These are phyloP conservation scores for Phialophora chinensis DNA, from an alignment of 2,329 filamentous ascomycete genomes.

Conservation along the genomic window DNA sequence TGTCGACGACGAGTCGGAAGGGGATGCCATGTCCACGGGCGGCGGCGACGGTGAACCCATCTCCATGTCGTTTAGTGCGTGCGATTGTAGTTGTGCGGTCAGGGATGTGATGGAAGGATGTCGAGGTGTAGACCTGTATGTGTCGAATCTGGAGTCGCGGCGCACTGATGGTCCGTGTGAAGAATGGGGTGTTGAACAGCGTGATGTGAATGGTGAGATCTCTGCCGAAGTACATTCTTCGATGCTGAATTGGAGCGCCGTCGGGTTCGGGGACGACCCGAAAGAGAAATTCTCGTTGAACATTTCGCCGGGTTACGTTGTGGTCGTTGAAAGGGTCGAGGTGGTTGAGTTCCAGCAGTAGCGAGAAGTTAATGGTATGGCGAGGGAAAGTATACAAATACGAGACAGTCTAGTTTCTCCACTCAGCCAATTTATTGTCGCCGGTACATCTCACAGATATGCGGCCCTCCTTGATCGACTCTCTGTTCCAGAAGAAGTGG, in stretches of 20 bases:
- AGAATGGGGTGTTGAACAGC: slow-evolving; percentile 35
- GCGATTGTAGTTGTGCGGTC: slow-evolving; percentile 37
- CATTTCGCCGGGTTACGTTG: slow-evolving; percentile 28
- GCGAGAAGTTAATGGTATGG: background rate
- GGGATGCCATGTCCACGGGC: slow-evolving; percentile 25
- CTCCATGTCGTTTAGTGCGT: slow-evolving; percentile 35
- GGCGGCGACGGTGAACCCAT: slow-evolving; percentile 30
- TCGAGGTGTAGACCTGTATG: slow-evolving; percentile 31
- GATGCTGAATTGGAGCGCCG: slow-evolving; percentile 14
- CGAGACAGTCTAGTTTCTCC: slow-evolving; percentile 8
- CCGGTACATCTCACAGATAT: background rate
- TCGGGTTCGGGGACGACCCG: slow-evolving; percentile 28
- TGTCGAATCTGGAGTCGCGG: slow-evolving; percentile 38
- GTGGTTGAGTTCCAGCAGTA: slow-evolving; percentile 7
- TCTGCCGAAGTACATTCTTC: slow-evolving; percentile 34
- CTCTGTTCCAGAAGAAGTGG: slow-evolving; percentile 7
- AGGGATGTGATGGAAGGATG: slow-evolving; percentile 37
- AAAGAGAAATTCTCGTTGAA: slow-evolving; percentile 41
- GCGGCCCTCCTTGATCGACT: background rate
- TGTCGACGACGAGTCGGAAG: slow-evolving; percentile 25
- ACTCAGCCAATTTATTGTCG: slow-evolving; percentile 11
- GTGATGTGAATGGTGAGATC: slow-evolving; percentile 39
- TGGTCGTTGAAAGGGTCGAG: background rate
- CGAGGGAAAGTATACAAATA: background rate
- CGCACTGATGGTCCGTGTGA: slow-evolving; percentile 19